These are phyloP conservation scores for Fusarium duplospermum DNA, from an alignment of 2,329 filamentous ascomycete genomes.

Conservation along the genomic window DNA sequence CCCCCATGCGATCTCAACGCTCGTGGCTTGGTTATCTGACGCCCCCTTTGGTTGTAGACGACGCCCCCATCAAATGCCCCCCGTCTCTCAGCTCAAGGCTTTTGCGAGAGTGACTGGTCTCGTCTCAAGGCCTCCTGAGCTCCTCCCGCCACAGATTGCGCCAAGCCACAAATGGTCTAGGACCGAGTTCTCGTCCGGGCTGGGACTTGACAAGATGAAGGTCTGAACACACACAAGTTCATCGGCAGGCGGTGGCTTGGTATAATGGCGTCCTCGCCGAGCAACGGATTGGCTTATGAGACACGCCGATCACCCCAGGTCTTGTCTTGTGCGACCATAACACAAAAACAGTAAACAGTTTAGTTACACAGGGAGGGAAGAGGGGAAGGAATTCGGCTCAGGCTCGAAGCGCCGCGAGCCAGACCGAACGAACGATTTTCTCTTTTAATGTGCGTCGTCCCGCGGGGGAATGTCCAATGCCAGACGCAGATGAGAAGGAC, in stretches of 20 bases:
- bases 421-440: background rate
- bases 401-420: background rate
- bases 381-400: background rate
- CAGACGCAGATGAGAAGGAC: slow-evolving; percentile 1
- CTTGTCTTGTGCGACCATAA: background rate
- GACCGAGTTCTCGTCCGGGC: background rate
- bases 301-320: background rate
- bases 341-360: background rate
- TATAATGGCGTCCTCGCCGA: slow-evolving; percentile 4
- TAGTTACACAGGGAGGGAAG: background rate
- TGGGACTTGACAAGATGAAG: slow-evolving; percentile 28
- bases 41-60: slow-evolving; percentile 13
- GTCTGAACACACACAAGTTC: slow-evolving; percentile 16
- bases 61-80: slow-evolving; percentile 8
- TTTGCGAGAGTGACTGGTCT: slow-evolving; percentile 7
- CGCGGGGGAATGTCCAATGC: background rate
- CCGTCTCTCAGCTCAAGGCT: slow-evolving; percentile 2
- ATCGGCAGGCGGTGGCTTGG: background rate
- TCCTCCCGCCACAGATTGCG: slow-evolving; percentile 7
- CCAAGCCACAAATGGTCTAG: slow-evolving; percentile 1
- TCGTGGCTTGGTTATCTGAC: slow-evolving; percentile 36
- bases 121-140: slow-evolving; percentile 7
- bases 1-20: slow-evolving; percentile 33
- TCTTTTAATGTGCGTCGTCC: background rate
- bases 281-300: background rate